Base-by-base conservation (phyloP, 305 asterid genomes). In the Salvia sclarea region DNA sequence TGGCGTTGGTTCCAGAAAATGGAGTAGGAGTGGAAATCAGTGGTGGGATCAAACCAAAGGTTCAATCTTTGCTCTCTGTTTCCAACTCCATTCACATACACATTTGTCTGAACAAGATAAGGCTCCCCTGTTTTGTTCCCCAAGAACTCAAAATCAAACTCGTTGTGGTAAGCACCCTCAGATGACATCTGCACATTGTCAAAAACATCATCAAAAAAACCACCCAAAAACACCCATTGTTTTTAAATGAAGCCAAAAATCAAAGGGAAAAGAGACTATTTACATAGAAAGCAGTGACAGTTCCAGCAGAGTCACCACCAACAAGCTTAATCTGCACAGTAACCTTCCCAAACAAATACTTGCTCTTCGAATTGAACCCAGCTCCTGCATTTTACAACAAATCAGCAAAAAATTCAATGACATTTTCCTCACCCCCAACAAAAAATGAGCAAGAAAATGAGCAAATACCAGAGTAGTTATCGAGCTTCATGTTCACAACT, bases 291-390 rank as follows among this genome's bases (percentile, higher is more conserved):
- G 97, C 98, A 41, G 98, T 92, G 56, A 92, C 98, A 56, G 97
- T 92, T 64, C 98, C 97, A 57, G 98, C 98, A 71, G 98, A 92
- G 68, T 92, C 98, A 64, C 97, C 98, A 20, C 68, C 93, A 0
- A 92, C 97, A 59, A 92, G 98, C 88, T 90, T 90, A 64, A 92
- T 88, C 83, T 86, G 88, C 56, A 84, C 76, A n/a, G 81, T 82
- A 12, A 92, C 95, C 77, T 88, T 92, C 61, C 98, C 98, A 69
- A 84, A 92, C 92, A 92, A 49, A 28, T 86, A 92, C 60, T 92
- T 92, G 78, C 77, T 86, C 85, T 92, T 92, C 0, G 98, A 92
- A 14, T 79, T 68, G 78, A 92, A 92, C 22, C 98, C 98, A 81
- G 97, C 96, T 22, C 98, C 98, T 92, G 25, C 38, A 70, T 57